Base-by-base conservation (phyloP, 768 basidiomycete genomes). In the Russula lepida region DNA sequence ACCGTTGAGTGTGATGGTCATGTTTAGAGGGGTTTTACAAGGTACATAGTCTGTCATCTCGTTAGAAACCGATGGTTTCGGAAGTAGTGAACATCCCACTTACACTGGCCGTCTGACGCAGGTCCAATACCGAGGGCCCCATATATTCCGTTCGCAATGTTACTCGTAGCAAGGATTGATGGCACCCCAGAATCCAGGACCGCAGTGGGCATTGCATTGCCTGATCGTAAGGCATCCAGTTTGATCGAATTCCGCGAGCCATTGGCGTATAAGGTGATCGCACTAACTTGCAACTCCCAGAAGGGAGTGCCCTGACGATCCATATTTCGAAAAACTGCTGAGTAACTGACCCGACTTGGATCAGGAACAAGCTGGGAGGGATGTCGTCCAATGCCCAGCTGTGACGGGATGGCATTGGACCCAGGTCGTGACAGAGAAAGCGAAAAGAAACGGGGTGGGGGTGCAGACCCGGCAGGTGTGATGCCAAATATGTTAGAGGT, bases 171-270 rank as follows among this genome's bases (percentile, higher is more conserved):
- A 0, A 92, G 69, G 53, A 92, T 89, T 15, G 79, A 59, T 0
- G 89, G 86, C 0, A 83, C 77, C 0, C 89, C 89, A 0, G 84
- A 81, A 69, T 92, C 89, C 35, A 91, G 68, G n/a, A 89, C 78
- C 4, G 86, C 88, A 47, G 77, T 81, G 0, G 87, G 88, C 43
- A 73, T 79, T 25, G 69, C 71, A 3, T 69, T 65, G 23, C 74
- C 83, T 0, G 72, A 75, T 1, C 70, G 69, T 1, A 78, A 74
- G 19, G 66, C 56, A 1, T 77, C 77, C 0, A 89, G 60, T 0
- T 68, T 43, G 2, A 89, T 68, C 0, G 72, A 69, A 54, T 68
- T 73, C 4, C 70, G 56, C 55, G 71, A 67, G 0, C 81, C 81
- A 62, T 81, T 67, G 17, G 79, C 77, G 66, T 83, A 89, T 13